Evolutionary conservation across 2,329 filamentous ascomycete species (phyloP), one percentile per base, ranked within the genome.

Genomic region (Ceratocystiopsis sp.): DNA sequence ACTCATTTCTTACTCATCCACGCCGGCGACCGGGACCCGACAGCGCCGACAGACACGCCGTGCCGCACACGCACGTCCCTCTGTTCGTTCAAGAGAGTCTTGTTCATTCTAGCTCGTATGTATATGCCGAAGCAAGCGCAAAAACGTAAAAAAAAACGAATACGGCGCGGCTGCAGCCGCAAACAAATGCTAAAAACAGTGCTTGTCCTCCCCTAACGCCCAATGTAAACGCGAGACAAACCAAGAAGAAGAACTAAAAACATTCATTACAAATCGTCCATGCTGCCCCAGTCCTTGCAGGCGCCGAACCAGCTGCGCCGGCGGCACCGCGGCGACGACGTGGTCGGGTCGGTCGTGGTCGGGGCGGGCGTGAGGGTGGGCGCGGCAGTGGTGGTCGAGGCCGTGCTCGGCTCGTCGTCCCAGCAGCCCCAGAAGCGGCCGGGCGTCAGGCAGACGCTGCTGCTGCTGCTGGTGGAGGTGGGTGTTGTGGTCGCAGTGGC

Each of bases 281-380:
- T 49, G 10, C 40, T 48, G 3, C 53, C 53, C 59, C 61, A 61
- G 34, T 62, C 56, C 42, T 60, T 61, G 46, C 66, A 68, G 25
- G 57, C 45, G 3, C 64, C 63, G 18, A 67, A 47, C 63, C 64
- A 67, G 46, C 52, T 61, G 40, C 61, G 57, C 14, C 48, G 52
- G 9, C 56, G 46, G 43, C 66, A 68, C 5, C 50, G 56, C 19
- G 50, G 53, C 42, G 52, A 53, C 17, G 55, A 49, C 11, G 41
- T 37, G 4, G 32, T 39, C 10, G 45, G 45, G 3, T 19, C 38
- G 6, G 17, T 36, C 3, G 37, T 25, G 11, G 49, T 53, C 1
- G 52, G 48, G 4, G 19, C 39, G 1, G 44, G 38, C 29, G 44
- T 47, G 15, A 36, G 38, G 0, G 42, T 45, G 37, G 46, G 47